Evolutionary conservation across 139 green algal genomes (phyloP).

Genomic region (Ulvella scutata): DNA sequence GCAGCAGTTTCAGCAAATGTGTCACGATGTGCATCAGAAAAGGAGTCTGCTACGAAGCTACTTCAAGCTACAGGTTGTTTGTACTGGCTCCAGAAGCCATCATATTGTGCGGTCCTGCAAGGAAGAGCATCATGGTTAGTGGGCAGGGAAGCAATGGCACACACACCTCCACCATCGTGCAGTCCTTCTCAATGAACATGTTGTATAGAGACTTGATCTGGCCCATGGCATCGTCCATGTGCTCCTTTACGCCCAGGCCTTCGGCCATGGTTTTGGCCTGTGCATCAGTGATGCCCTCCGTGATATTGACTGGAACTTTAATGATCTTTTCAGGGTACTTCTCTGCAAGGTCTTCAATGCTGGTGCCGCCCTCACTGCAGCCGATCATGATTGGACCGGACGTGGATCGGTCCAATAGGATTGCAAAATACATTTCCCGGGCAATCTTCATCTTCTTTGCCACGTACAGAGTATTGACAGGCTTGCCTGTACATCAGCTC

Average conservation of each 20-base stretch:
- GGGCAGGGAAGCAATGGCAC: no score
- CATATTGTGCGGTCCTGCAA: no score
- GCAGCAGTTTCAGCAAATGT: no score
- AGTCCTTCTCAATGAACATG: constrained; percentile 79
- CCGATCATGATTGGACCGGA: constrained; percentile 69
- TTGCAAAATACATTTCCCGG: constrained; percentile 98
- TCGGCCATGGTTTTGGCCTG: constrained; percentile 48
- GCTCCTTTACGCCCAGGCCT: constrained; percentile 16
- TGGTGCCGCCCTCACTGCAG: constrained; percentile 78
- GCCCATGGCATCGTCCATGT: constrained; percentile 58
- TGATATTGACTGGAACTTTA: constrained; percentile 83
- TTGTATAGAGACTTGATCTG: constrained; percentile 91
- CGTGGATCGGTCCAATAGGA: constrained; percentile 79
- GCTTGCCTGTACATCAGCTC: constrained; percentile 76
- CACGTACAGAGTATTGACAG: constrained; percentile 88
- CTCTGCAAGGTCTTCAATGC: constrained; percentile 95
- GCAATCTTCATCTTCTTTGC: constrained; percentile 82
- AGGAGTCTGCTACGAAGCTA: no score
- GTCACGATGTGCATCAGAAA: no score
- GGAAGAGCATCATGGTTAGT: no score
- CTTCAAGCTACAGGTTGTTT: no score
- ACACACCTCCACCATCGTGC: constrained; percentile 93
- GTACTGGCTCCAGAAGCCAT: no score
- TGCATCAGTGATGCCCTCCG: constrained; percentile 65
- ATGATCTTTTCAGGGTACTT: constrained; percentile 97